These are phyloP conservation scores for Skeletonema menzelii DNA, from an alignment of 108 stramenopile species.

Conservation along the genomic window DNA sequence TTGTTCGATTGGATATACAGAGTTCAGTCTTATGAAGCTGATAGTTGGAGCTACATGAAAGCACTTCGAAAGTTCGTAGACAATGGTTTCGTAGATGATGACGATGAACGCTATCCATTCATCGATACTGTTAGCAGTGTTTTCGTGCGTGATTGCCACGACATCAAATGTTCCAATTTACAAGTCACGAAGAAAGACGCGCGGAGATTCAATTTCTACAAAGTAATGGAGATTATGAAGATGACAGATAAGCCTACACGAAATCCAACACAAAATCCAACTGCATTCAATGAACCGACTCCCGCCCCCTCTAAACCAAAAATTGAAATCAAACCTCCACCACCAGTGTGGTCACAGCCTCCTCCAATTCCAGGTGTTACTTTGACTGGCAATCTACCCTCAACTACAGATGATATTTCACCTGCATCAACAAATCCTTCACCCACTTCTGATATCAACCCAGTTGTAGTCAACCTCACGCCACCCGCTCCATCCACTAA, in stretches of 20 bases:
- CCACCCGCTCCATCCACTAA: background rate
- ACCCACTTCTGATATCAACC: background rate
- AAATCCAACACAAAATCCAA: background rate
- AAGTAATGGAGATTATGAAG: conserved; percentile 8
- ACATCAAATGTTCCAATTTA: conserved; percentile 2
- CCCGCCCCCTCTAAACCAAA: background rate
- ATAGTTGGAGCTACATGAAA: conserved; percentile 22
- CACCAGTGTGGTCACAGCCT: background rate
- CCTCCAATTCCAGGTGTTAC: background rate
- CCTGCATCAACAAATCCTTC: background rate
- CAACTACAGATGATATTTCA: background rate
- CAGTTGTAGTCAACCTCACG: background rate
- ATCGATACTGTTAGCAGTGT: conserved; percentile 25
- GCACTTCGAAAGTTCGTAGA: conserved; percentile 24
- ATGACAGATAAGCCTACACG: background rate
- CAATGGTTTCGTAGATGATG: conserved; percentile 17
- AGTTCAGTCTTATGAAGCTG: conserved; percentile 25
- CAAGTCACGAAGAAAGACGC: conserved; percentile 9
- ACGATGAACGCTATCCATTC: conserved; percentile 1
- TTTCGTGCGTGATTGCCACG: conserved; percentile 20
- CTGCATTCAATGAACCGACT: background rate
- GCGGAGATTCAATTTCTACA: conserved; percentile 15
- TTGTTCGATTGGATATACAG: conserved; percentile 34
- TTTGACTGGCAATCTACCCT: background rate
- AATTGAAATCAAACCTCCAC: background rate